phyloP scores from a whole-genome alignment of 805 yeast species.

The Ogataea philodendri region DNA sequence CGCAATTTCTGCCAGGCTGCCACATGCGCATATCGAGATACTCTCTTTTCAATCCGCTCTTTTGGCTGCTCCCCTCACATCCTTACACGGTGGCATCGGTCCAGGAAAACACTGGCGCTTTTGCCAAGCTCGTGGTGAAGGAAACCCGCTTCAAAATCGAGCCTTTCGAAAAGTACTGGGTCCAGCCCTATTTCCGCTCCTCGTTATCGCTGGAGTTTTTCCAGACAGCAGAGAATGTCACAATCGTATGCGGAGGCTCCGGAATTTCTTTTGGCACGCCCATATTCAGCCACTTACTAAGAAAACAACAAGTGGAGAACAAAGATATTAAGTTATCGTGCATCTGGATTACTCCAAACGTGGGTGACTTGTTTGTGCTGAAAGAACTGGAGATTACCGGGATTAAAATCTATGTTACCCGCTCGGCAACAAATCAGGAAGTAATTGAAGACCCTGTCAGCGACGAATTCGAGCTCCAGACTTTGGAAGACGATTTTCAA shows the following conservation, averaged over 20 bases:
- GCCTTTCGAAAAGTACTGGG: conserved; percentile 35
- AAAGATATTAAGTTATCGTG: conserved; percentile 38
- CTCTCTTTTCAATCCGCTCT: conserved; percentile 37
- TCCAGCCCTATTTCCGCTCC: conserved; percentile 41
- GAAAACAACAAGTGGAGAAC: conserved; percentile 22
- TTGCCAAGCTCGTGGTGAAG: conserved; percentile 45
- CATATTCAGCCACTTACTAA: conserved; percentile 41
- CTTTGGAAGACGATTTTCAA: conserved; percentile 24
- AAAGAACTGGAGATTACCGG: conserved; percentile 37
- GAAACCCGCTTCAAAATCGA: conserved; percentile 39
- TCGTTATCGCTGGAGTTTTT: conserved; percentile 46
- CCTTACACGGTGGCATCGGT: conserved; percentile 61
- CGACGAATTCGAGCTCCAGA: conserved; percentile 30
- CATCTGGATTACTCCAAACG: conserved; percentile 54
- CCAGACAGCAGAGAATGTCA: conserved; percentile 47
- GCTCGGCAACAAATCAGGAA: conserved; percentile 2
- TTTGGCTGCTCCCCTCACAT: conserved; percentile 58
- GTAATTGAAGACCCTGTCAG: conserved; percentile 7
- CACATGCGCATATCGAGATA: conserved; percentile 51
- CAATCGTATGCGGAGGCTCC: conserved; percentile 68
- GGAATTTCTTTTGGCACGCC: conserved; percentile 68
- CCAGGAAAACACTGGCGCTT: conserved; percentile 29
- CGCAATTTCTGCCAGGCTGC: conserved; percentile 47
- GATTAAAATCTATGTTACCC: conserved; percentile 41
- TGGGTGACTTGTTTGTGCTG: conserved; percentile 47